These are phyloP conservation scores for Dictyostelium brefeldianum DNA, from an alignment of 78 protist species.

Conservation along the genomic window DNA sequence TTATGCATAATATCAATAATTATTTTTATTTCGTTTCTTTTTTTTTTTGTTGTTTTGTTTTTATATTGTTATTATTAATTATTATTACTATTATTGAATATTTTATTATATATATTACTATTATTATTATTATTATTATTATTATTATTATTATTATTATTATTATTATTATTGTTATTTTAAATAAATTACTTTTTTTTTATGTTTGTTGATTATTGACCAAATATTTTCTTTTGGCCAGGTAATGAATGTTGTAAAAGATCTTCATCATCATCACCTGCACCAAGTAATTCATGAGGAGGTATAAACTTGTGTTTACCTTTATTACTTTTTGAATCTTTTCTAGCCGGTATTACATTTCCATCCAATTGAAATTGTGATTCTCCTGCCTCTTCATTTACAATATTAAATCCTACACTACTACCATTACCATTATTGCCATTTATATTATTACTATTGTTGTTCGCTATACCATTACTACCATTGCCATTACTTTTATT, in stretches of 20 bases:
- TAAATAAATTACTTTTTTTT: neutral
- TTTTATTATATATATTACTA: neutral
- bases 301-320: slow-evolving; percentile 57
- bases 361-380: neutral
- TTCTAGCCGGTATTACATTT: slow-evolving; percentile 21
- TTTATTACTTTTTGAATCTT: slow-evolving; percentile 46
- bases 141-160: neutral
- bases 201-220: slow-evolving; percentile 14
- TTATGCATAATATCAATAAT: too few relatives aligned
- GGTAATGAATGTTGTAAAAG: slow-evolving; percentile 59
- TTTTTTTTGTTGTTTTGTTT: too few relatives aligned
- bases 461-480: slow-evolving; percentile 16
- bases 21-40: too few relatives aligned
- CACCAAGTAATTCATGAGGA: slow-evolving; percentile 48
- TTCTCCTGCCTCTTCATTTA: neutral
- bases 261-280: neutral
- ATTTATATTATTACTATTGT: neutral
- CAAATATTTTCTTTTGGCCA: slow-evolving; percentile 61
- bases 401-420: neutral
- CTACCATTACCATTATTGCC: neutral
- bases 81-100: too few relatives aligned
- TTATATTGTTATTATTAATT: too few relatives aligned
- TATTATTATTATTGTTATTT: neutral
- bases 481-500: neutral
- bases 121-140: neutral